These are phyloP conservation scores for Clavulina sp. DNA, from an alignment of 768 basidiomycete genomes.

Conservation along the genomic window DNA sequence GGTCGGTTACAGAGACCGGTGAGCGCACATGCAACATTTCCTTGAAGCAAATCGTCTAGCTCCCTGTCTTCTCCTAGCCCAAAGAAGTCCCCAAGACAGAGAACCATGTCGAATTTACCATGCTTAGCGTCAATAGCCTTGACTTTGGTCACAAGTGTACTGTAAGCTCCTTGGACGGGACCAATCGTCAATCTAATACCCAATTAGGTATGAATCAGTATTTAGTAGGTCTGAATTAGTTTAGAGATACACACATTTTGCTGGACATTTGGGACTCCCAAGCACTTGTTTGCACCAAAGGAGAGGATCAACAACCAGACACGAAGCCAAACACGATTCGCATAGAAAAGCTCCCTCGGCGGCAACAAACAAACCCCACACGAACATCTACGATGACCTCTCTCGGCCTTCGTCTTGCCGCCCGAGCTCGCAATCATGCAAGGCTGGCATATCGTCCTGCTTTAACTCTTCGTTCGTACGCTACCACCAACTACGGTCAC, in stretches of 20 bases:
- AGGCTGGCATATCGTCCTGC: no score
- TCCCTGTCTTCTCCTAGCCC: slow-evolving; percentile 33
- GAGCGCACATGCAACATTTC: slow-evolving; percentile 41
- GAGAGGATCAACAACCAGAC: no score
- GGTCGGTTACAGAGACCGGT: neutral
- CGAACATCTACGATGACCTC: no score
- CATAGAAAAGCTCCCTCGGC: no score
- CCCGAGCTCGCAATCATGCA: no score
- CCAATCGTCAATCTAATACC: slow-evolving; percentile 52
- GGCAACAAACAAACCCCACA: no score
- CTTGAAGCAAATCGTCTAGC: slow-evolving; percentile 42
- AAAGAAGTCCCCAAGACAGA: slow-evolving; percentile 79
- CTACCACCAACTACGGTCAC: slow-evolving; percentile 54
- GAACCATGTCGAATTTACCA: slow-evolving; percentile 74
- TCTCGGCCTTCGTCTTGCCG: no score
- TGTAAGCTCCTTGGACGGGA: slow-evolving; percentile 55
- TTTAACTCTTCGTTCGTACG: no score
- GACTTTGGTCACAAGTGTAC: slow-evolving; percentile 63
- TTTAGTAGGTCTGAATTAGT: neutral
- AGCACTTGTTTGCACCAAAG: no score
- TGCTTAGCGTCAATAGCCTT: slow-evolving; percentile 76
- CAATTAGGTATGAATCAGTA: neutral
- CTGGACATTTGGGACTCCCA: neutral
- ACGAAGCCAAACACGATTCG: no score
- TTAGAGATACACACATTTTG: neutral